Percentiles rank a stretch among this genome's conserved stretches.
These are phyloP conservation scores for Bimuria novae-zelandiae DNA, from an alignment of 2,329 filamentous ascomycete species.

Conservation along the genomic window DNA sequence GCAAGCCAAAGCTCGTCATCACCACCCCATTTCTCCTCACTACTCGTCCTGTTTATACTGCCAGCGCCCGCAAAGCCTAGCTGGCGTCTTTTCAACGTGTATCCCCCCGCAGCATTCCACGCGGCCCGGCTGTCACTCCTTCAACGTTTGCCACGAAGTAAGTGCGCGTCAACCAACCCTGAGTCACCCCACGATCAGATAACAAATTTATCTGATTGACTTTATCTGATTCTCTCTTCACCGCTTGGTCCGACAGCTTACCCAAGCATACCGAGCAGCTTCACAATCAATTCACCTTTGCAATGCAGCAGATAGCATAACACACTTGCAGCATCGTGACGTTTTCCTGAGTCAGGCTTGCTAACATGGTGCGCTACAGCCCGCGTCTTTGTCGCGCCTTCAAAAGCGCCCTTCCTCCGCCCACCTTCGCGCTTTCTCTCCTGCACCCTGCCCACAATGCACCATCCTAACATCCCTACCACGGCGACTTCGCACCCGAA, in stretches of 20 bases:
- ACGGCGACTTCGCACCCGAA: constrained; percentile 52
- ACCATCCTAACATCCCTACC: constrained; percentile 44
- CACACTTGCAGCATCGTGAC: background rate
- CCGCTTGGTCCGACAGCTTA: constrained; percentile 17
- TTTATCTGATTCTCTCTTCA: constrained; percentile 11
- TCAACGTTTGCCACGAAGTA: constrained; percentile 23
- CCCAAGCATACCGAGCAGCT: constrained; percentile 12
- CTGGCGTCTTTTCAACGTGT: constrained; percentile 17
- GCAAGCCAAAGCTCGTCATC: constrained; percentile 11
- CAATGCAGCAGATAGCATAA: background rate
- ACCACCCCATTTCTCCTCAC: constrained; percentile 20
- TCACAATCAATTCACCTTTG: background rate
- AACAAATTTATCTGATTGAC: constrained; percentile 21
- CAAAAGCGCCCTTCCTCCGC: constrained; percentile 17
- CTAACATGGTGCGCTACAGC: constrained; percentile 34
- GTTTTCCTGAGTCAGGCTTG: constrained; percentile 20
- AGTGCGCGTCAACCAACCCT: constrained; percentile 11
- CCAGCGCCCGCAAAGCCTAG: background rate
- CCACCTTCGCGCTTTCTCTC: constrained; percentile 27
- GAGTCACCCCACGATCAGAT: constrained; percentile 35
- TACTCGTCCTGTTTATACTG: constrained; percentile 6
- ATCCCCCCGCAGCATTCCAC: constrained; percentile 3
- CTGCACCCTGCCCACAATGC: constrained; percentile 25
- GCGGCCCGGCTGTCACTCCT: constrained; percentile 22
- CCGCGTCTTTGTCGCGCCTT: constrained; percentile 27